A percentile compares a stretch with the other conserved stretches of the same genome.
These are phyloP conservation scores for Fusarium transvaalense DNA, from an alignment of 2,329 filamentous ascomycete genomes.

Conservation along the genomic window DNA sequence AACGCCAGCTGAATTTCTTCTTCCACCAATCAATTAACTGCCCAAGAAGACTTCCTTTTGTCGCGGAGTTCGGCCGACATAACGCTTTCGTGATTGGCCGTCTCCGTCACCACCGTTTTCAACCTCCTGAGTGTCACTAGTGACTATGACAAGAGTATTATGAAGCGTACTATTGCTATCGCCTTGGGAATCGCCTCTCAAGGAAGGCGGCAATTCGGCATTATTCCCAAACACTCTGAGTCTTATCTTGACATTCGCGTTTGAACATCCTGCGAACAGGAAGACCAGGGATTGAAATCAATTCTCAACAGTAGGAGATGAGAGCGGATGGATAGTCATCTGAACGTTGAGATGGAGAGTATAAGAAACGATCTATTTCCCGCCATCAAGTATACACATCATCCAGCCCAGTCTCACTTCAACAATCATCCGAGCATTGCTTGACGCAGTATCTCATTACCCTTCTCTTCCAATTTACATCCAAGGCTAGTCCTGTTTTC, in stretches of 20 bases:
- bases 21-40: conserved; percentile 4
- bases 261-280: not conserved
- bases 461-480: not conserved
- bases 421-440: conserved; percentile 20
- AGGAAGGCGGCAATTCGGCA: conserved; percentile 26
- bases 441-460: conserved; percentile 22
- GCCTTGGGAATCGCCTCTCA: not conserved
- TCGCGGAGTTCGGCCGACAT: not conserved
- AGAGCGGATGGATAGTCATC: not conserved
- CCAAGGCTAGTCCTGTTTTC: conserved; percentile 22
- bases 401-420: conserved; percentile 15
- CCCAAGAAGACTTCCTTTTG: not conserved
- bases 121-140: not conserved
- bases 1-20: not conserved
- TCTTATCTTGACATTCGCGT: not conserved
- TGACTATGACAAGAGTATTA: not conserved
- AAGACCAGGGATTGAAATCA: not conserved
- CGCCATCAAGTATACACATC: not conserved
- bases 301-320: not conserved
- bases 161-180: not conserved
- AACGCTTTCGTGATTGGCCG: not conserved
- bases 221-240: not conserved
- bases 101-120: not conserved
- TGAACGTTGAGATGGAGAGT: not conserved
- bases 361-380: conserved; percentile 10